Base-by-base conservation (phyloP, 2,329 filamentous ascomycete species). In the Geosmithia putterillii region DNA sequence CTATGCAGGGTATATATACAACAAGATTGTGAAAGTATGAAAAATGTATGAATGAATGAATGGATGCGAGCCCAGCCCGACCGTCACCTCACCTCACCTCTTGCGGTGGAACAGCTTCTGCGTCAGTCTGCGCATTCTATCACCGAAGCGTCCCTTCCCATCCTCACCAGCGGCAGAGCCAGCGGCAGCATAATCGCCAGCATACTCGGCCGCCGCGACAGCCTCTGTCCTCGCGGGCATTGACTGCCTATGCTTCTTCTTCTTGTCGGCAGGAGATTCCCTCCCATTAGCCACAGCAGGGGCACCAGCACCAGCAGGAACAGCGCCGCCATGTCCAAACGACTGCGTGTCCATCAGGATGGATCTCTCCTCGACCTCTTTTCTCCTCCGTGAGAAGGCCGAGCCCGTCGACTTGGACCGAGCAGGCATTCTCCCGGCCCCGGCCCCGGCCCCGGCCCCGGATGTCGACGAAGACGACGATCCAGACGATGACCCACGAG, bases 321-420 rank as follows among this genome's bases (percentile, higher is more conserved):
- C 28, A 12, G 10, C 10, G 28, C 28, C 15, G 28, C 10, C 28
- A 12, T 9, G 28, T 6, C n/a, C n/a, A n/a, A 32, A 12, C 3
- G 10, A 12, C 28, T 14, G 10, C 28, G 10, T 14, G 10, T 32
- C 28, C 10, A 32, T 6, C 4, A 32, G 10, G 7, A 19, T 9
- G 10, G 36, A 18, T n/a, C 36, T 41, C 22, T 38, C 18, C 40
- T 17, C 15, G 12, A n/a, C 34, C 7, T 34, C 21, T 20, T 28
- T 18, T 12, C 38, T 21, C 34, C 44, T 38, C 7, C 36, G 18
- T 42, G 38, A 41, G 21, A 41, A 46, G 8, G 37, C 41, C 17
- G 44, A 41, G 9, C 44, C 44, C 3, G 44, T 43, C 12, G 44
- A 43, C 32, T 40, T 35, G 7, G 23, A n/a, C n/a, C 44, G 15